Percentiles rank a stretch among this genome's conserved stretches.
Evolutionary conservation across 805 yeast species (phyloP).

Genomic region (Candida yuanshanica): DNA sequence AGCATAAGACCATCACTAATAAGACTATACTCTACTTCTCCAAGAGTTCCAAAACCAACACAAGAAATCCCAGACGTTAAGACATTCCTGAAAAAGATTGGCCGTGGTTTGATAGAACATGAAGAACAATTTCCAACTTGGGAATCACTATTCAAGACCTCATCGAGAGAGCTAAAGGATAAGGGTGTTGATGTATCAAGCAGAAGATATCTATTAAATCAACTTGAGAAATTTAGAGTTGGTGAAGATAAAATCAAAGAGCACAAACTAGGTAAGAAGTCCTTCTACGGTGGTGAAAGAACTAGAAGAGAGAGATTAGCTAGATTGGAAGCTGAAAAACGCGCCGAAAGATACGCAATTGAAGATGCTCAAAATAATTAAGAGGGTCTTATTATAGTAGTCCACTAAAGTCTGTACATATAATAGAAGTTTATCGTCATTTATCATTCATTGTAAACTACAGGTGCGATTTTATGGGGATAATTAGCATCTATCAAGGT

Average conservation of each 20-base stretch:
- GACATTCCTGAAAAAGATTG: constrained; percentile 71
- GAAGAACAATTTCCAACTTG: constrained; percentile 63
- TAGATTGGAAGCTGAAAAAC: constrained; percentile 41
- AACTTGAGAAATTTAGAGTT: constrained; percentile 62
- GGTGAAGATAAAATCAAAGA: constrained; percentile 47
- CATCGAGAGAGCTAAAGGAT: constrained; percentile 55
- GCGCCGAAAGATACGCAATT: constrained; percentile 23
- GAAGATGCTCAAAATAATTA: constrained; percentile 19
- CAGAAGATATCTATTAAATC: constrained; percentile 67
- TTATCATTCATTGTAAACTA: background rate
- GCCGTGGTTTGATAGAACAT: constrained; percentile 67
- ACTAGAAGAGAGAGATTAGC: constrained; percentile 64
- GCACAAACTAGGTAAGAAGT: constrained; percentile 63
- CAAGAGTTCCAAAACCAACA: constrained; percentile 42
- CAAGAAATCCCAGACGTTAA: constrained; percentile 58
- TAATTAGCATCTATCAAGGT: background rate
- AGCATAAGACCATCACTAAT: background rate
- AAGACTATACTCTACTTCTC: constrained; percentile 4
- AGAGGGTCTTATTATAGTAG: background rate
- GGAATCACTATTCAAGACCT: constrained; percentile 57
- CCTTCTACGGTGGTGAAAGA: constrained; percentile 81
- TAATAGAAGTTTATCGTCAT: background rate
- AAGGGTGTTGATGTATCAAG: constrained; percentile 70
- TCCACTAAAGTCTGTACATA: constrained; percentile 1
- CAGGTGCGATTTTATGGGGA: no score